Conservation (phyloP, 2,329 filamentous ascomycete genomes). For the Fusarium pseudograminearum region DNA sequence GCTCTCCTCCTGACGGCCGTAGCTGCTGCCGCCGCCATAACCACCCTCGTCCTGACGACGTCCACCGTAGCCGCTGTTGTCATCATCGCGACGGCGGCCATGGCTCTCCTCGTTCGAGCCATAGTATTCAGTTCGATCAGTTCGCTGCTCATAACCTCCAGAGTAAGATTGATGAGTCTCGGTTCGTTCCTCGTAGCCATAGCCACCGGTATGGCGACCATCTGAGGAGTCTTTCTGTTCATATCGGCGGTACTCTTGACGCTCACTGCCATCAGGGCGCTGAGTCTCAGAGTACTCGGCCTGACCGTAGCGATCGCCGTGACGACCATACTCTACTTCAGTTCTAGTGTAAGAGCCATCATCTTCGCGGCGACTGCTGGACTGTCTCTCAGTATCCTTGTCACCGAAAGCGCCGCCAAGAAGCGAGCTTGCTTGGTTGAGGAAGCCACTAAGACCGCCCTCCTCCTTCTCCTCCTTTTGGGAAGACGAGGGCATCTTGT, state of each 20-base stretch:
- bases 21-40: constrained; percentile 21
- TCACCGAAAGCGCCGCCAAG: constrained; percentile 71
- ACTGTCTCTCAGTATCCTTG: constrained; percentile 66
- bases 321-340: constrained; percentile 71
- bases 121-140: constrained; percentile 64
- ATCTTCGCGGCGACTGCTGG: constrained; percentile 64
- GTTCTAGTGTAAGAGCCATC: constrained; percentile 72
- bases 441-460: constrained; percentile 75
- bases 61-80: constrained; percentile 38
- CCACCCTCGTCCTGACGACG: constrained; percentile 19
- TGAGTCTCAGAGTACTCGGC: constrained; percentile 70
- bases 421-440: constrained; percentile 76
- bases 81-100: constrained; percentile 43
- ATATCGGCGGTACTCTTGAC: constrained; percentile 71
- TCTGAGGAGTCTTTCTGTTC: constrained; percentile 65
- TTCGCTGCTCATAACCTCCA: constrained; percentile 66
- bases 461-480: constrained; percentile 64
- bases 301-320: constrained; percentile 69
- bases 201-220: constrained; percentile 57
- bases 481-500: constrained; percentile 53
- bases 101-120: constrained; percentile 52
- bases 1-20: constrained; percentile 6
- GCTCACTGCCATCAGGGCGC: constrained; percentile 67
- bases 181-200: constrained; percentile 69
- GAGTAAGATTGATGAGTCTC: constrained; percentile 65